A percentile compares a stretch with the other conserved stretches of the same genome.
These are phyloP conservation scores for Paraconiothyrium brasiliense DNA, from an alignment of 2,329 filamentous ascomycete species.

Conservation along the genomic window DNA sequence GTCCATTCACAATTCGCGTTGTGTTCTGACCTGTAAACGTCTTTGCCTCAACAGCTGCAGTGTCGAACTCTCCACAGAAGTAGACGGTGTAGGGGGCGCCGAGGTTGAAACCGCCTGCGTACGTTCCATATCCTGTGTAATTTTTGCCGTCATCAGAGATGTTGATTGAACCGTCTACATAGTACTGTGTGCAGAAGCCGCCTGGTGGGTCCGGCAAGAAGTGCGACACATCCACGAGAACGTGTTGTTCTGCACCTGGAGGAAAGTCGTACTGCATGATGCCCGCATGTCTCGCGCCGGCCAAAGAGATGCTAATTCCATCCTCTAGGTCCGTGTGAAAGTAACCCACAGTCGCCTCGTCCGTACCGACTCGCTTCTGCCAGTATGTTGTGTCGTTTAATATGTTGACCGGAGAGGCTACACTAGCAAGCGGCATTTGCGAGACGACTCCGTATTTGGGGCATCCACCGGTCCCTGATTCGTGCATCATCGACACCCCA, in stretches of 20 bases:
- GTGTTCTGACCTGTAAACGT: slow-evolving; percentile 60
- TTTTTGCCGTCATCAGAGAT: slow-evolving; percentile 31
- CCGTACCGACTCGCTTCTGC: slow-evolving; percentile 46
- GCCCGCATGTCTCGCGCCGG: slow-evolving; percentile 65
- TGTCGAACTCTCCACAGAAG: slow-evolving; percentile 43
- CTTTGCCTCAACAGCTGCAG: slow-evolving; percentile 39
- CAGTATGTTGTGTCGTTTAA: slow-evolving; percentile 53
- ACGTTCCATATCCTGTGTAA: slow-evolving; percentile 40
- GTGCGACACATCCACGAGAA: slow-evolving; percentile 59
- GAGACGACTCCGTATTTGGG: slow-evolving; percentile 74
- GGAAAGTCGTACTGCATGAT: slow-evolving; percentile 69
- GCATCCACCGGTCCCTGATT: slow-evolving; percentile 67
- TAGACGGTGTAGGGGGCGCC: slow-evolving; percentile 40
- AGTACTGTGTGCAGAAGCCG: slow-evolving; percentile 34
- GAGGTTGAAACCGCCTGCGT: slow-evolving; percentile 42
- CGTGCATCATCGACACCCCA: slow-evolving; percentile 48
- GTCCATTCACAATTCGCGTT: slow-evolving; percentile 21
- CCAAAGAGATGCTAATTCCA: slow-evolving; percentile 66
- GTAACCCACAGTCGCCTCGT: slow-evolving; percentile 66
- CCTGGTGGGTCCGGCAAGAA: slow-evolving; percentile 34
- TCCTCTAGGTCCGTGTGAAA: slow-evolving; percentile 67
- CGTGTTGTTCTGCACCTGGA: slow-evolving; percentile 43
- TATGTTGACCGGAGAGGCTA: slow-evolving; percentile 46
- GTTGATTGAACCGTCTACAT: slow-evolving; percentile 31
- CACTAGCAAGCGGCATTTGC: slow-evolving; percentile 60